These are phyloP conservation scores for Nitzschia putrida DNA, from an alignment of 108 stramenopile species.

Conservation along the genomic window DNA sequence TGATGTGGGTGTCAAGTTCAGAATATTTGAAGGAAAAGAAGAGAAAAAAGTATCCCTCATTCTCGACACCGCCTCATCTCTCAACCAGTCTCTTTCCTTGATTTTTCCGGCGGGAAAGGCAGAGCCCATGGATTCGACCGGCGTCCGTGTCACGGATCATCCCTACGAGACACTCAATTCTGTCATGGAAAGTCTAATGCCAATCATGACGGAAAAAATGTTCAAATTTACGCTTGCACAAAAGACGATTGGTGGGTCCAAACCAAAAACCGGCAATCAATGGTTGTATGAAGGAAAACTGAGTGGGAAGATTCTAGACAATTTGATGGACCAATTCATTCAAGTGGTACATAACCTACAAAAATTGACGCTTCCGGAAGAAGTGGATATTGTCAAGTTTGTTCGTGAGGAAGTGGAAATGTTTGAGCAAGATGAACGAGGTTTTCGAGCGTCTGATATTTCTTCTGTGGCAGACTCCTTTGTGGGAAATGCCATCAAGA, in stretches of 20 bases:
- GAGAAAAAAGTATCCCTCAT: background rate
- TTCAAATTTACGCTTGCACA: slow-evolving; percentile 83
- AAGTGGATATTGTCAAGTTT: slow-evolving; percentile 49
- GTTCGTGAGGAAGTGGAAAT: slow-evolving; percentile 51
- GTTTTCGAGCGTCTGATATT: slow-evolving; percentile 39
- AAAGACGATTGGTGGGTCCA: slow-evolving; percentile 60
- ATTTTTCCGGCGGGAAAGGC: slow-evolving; percentile 15
- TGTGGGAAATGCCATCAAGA: slow-evolving; percentile 64
- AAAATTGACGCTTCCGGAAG: slow-evolving; percentile 60
- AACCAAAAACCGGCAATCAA: slow-evolving; percentile 50
- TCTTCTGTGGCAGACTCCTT: slow-evolving; percentile 56
- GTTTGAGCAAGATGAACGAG: slow-evolving; percentile 27
- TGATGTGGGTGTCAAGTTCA: slow-evolving; percentile 27
- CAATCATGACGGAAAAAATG: slow-evolving; percentile 44
- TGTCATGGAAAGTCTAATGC: slow-evolving; percentile 36
- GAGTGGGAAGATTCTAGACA: slow-evolving; percentile 48
- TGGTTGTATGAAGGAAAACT: slow-evolving; percentile 59
- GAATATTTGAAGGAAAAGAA: slow-evolving; percentile 23
- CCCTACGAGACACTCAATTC: slow-evolving; percentile 51
- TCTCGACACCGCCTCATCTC: slow-evolving; percentile 3
- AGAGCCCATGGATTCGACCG: background rate
- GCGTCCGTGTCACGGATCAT: slow-evolving; percentile 9
- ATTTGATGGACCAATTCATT: slow-evolving; percentile 60
- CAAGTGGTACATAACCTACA: slow-evolving; percentile 64
- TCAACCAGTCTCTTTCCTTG: slow-evolving; percentile 13